These are phyloP conservation scores for Neurospora sp. DNA, from an alignment of 495 filamentous ascomycete genomes.

Conservation along the genomic window DNA sequence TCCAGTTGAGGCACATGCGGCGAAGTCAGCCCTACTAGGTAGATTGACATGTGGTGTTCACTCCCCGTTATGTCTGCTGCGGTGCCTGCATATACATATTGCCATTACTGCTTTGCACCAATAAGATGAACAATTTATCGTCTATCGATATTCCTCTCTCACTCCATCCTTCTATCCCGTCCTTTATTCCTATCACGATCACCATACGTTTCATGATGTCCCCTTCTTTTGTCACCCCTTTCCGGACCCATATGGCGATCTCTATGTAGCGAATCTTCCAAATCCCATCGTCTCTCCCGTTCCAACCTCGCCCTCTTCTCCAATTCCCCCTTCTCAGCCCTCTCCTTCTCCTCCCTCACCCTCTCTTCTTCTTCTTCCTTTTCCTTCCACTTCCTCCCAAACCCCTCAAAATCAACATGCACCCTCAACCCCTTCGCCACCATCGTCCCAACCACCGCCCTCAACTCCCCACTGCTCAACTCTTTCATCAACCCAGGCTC, in stretches of 20 bases:
- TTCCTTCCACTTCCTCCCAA: slow-evolving; percentile 20
- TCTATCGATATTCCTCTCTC: not conserved
- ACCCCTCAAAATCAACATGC: slow-evolving; percentile 33
- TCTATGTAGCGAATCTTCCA: not conserved
- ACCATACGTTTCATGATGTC: not conserved
- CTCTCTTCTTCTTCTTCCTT: slow-evolving; percentile 7
- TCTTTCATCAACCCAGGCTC: slow-evolving; percentile 8
- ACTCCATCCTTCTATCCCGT: not conserved
- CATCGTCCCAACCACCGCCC: slow-evolving; percentile 36
- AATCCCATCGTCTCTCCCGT: not conserved
- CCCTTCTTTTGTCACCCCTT: not conserved
- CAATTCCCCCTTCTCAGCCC: not conserved
- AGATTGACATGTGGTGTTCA: not conserved
- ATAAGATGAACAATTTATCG: not conserved
- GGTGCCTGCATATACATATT: not conserved
- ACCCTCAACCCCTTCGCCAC: slow-evolving; percentile 31
- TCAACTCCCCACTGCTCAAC: slow-evolving; percentile 38
- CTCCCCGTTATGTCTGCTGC: not conserved
- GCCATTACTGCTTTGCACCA: not conserved
- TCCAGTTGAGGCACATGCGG: not conserved
- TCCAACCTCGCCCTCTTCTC: not conserved
- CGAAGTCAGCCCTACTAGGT: not conserved
- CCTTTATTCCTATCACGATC: not conserved
- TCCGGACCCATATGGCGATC: not conserved
- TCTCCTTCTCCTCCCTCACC: slow-evolving; percentile 8